Base-by-base conservation (phyloP, 441 rosid genomes). In the Mallotus japonicus region DNA sequence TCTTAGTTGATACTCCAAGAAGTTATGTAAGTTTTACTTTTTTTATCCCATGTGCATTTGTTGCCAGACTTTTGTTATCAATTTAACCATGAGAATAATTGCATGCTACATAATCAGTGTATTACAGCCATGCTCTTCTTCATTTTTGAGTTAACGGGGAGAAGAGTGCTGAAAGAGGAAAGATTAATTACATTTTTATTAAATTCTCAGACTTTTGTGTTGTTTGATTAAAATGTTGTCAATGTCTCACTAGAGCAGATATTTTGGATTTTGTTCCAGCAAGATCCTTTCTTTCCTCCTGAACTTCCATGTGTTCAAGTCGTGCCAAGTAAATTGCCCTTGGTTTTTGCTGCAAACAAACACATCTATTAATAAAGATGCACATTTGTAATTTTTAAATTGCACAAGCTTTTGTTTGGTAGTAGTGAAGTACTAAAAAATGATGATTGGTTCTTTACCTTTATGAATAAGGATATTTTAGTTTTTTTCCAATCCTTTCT, bases 1-100 rank as follows among this genome's bases (percentile, higher is more conserved):
- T 71, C 17, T 68, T 22, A 8, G 46, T 50, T 78, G 55, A 40
- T 65, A n/a, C 34, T 19, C 13, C 55, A 42, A 50, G 42, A 44
- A 60, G 28, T 13, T 24, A 34, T 42, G 11, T 14, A 51, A 28
- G 46, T 28, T 57, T 56, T 44, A 13, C 20, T 69, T 69, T 32
- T 49, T 8, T 47, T 2, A 47, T 50, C 59, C 11, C 10, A 34
- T 10, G 8, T 40, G 44, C 19, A 62, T 62, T 24, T 69, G 3
- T 40, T 69, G 13, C 28, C 28, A 13, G 6, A 7, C 28, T n/a
- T 32, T 16, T 47, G 16, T 62, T 10, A 28, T 47, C 46, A 46
- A 46, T 50, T n/a, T 60, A 46, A 32, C 8, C 67, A 61, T 50
- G 44, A 49, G 42, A 65, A 47, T 22, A 2, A n/a, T 16, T 20